Conservation (phyloP, 805 yeast genomes). For the Candida tibetensis region DNA sequence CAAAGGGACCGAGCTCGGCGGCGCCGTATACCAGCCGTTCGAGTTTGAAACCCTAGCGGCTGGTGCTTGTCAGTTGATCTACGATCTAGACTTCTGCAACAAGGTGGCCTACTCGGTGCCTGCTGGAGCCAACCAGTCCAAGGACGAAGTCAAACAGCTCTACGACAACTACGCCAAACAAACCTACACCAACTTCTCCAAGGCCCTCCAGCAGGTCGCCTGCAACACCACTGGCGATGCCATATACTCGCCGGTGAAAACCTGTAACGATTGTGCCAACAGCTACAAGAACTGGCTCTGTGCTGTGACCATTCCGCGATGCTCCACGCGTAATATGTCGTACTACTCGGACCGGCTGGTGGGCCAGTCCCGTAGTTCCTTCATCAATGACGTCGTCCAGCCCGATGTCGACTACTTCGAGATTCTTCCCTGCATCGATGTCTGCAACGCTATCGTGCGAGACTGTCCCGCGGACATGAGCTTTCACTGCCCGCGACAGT, state of each 20-base stretch:
- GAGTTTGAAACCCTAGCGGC: slow-evolving; percentile 53
- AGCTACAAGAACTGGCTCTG: slow-evolving; percentile 89
- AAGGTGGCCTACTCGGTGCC: slow-evolving; percentile 91
- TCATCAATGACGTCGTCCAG: slow-evolving; percentile 49
- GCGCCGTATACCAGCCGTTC: slow-evolving; percentile 57
- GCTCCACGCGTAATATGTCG: slow-evolving; percentile 51
- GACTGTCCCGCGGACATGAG: slow-evolving; percentile 80
- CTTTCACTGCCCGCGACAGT: slow-evolving; percentile 64
- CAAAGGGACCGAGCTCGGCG: slow-evolving; percentile 47
- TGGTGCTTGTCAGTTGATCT: slow-evolving; percentile 69
- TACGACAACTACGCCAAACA: slow-evolving; percentile 65
- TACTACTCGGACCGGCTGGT: slow-evolving; percentile 47
- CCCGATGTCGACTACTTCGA: slow-evolving; percentile 69
- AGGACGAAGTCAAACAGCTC: slow-evolving; percentile 21
- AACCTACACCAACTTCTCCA: slow-evolving; percentile 63
- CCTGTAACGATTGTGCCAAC: slow-evolving; percentile 68
- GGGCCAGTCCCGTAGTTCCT: slow-evolving; percentile 57
- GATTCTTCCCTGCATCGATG: slow-evolving; percentile 79
- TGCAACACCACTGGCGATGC: slow-evolving; percentile 71
- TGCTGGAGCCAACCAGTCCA: slow-evolving; percentile 18
- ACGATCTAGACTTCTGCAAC: slow-evolving; percentile 71
- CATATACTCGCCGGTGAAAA: slow-evolving; percentile 66
- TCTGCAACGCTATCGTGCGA: slow-evolving; percentile 74
- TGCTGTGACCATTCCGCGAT: slow-evolving; percentile 82
- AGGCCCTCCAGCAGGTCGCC: slow-evolving; percentile 70